Conservation (phyloP, 129 eudicot genomes). For the Erigeron canadensis region DNA sequence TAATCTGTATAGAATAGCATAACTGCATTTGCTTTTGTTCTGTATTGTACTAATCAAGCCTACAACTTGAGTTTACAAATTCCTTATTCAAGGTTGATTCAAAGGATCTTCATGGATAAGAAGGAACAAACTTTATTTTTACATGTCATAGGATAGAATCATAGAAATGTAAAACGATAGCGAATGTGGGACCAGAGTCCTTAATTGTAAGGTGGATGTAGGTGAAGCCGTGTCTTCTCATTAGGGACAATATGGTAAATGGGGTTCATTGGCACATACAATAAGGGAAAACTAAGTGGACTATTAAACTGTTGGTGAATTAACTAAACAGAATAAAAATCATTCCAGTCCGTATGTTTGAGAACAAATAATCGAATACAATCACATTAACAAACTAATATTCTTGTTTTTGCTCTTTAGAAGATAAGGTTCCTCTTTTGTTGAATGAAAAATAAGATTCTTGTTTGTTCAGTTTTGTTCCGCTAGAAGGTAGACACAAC, state of each 20-base stretch:
- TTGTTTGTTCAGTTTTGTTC: background rate
- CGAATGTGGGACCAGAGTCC: background rate
- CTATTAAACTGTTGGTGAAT: background rate
- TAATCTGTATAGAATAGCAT: constrained; percentile 6
- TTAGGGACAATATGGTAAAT: background rate
- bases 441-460: too few relatives aligned
- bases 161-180: constrained; percentile 1
- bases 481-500: background rate
- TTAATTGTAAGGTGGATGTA: background rate
- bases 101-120: background rate
- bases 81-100: background rate
- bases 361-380: background rate
- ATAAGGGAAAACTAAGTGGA: background rate
- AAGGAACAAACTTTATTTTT: background rate
- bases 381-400: background rate
- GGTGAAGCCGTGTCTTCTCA: constrained; percentile 7
- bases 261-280: background rate
- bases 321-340: background rate
- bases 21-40: constrained; percentile 20
- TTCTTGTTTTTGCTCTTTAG: background rate
- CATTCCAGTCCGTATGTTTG: background rate
- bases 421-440: background rate
- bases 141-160: background rate
- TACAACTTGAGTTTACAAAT: constrained; percentile 11
- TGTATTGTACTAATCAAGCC: constrained; percentile 12